Percentiles rank a stretch among this genome's conserved stretches.
These are phyloP conservation scores for Amylostereum areolatum DNA, from an alignment of 1,284 basidiomycete species.

Conservation along the genomic window DNA sequence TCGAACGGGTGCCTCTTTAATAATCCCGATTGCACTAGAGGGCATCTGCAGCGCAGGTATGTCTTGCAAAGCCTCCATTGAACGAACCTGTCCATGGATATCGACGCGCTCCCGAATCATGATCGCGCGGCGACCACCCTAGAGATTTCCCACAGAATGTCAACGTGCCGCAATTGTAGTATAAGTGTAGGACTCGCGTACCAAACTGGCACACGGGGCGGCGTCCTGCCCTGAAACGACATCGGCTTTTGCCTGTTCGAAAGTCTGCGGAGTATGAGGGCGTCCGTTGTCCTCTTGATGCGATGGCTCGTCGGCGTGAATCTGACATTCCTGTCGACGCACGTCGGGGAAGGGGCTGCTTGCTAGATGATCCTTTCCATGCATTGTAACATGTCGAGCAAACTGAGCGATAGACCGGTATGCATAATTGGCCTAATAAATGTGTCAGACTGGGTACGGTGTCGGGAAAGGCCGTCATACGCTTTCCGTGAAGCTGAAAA, in stretches of 20 bases:
- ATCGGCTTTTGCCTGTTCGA: too few species aligned
- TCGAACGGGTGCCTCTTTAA: conserved; percentile 56
- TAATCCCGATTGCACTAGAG: conserved; percentile 55
- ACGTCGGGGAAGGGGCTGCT: conserved; percentile 43
- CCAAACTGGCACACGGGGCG: too few species aligned
- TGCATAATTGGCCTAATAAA: conserved; percentile 45
- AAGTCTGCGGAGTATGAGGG: too few species aligned
- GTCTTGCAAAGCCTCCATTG: conserved; percentile 68
- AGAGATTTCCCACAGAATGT: conserved; percentile 19
- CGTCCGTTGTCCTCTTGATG: too few species aligned
- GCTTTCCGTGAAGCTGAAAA: conserved; percentile 64
- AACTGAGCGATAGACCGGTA: conserved; percentile 54
- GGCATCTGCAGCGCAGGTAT: conserved; percentile 63
- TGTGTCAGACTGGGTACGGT: conserved; percentile 13
- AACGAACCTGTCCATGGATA: conserved; percentile 69
- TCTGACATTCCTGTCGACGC: conserved; percentile 24
- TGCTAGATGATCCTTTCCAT: conserved; percentile 28
- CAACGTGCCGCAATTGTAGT: too few species aligned
- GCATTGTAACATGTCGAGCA: conserved; percentile 43
- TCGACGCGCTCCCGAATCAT: conserved; percentile 89
- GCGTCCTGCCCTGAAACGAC: too few species aligned
- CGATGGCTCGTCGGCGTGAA: conserved; percentile 12
- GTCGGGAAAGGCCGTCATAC: conserved; percentile 20
- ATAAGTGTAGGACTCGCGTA: too few species aligned
- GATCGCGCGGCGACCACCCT: conserved; percentile 9